These are phyloP conservation scores for Geotrichum macrosporum DNA, from an alignment of 1,139 yeast genomes.

Conservation along the genomic window DNA sequence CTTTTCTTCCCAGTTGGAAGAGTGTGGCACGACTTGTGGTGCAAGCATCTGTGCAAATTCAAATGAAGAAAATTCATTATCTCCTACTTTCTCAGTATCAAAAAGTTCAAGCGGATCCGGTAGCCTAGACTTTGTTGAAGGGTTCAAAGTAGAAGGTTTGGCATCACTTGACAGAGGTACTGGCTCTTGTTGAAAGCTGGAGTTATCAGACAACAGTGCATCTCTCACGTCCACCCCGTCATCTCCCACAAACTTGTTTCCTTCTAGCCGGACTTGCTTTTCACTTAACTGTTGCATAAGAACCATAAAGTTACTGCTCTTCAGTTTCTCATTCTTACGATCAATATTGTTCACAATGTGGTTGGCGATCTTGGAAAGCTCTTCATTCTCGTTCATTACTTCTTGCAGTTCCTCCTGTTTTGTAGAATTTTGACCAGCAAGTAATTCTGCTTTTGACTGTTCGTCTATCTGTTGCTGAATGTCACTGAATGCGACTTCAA, in stretches of 20 bases:
- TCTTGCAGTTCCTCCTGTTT: conserved; percentile 19
- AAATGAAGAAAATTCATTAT: conserved; percentile 26
- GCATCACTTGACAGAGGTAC: conserved; percentile 3
- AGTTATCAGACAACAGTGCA: background rate
- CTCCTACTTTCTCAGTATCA: conserved; percentile 23
- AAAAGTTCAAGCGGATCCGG: conserved; percentile 34
- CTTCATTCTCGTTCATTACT: conserved; percentile 22
- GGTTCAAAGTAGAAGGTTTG: background rate
- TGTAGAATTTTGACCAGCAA: conserved; percentile 1
- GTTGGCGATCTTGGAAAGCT: conserved; percentile 35
- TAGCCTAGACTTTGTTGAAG: conserved; percentile 19
- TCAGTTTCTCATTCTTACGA: conserved; percentile 34
- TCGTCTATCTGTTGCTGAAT: conserved; percentile 26
- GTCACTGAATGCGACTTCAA: conserved; percentile 33
- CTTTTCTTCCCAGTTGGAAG: conserved; percentile 33
- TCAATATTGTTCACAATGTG: conserved; percentile 32
- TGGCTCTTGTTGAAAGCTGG: conserved; percentile 3
- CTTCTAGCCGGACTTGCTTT: conserved; percentile 34
- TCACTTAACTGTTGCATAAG: conserved; percentile 40
- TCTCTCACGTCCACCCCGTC: conserved; percentile 26
- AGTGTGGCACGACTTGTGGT: conserved; percentile 25
- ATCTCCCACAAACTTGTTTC: conserved; percentile 36
- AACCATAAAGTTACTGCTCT: conserved; percentile 39
- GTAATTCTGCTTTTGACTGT: conserved; percentile 4
- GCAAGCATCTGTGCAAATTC: conserved; percentile 29